Percentiles rank a stretch among this genome's conserved stretches.
phyloP scores from a whole-genome alignment of 495 filamentous ascomycete genomes.

The Hapsidospora chrysogenum region DNA sequence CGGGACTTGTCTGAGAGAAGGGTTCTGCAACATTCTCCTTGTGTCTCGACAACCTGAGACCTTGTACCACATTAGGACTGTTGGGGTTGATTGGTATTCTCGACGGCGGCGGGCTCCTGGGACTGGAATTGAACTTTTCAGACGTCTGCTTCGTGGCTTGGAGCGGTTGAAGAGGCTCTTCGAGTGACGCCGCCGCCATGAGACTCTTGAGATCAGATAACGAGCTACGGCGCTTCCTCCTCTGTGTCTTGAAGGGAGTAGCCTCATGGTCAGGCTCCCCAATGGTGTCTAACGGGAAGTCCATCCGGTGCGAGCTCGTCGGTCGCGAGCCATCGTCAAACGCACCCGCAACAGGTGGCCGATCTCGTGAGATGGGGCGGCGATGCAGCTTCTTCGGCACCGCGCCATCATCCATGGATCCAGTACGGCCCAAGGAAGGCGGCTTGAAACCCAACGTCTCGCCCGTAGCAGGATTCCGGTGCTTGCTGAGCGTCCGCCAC shows the following conservation, averaged over 20 bases:
- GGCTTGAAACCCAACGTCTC: constrained; percentile 28
- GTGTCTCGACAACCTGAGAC: constrained; percentile 18
- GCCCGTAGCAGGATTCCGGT: constrained; percentile 34
- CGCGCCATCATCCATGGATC: constrained; percentile 36
- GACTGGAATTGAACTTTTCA: constrained; percentile 36
- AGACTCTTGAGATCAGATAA: constrained; percentile 67
- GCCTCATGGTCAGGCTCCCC: constrained; percentile 29
- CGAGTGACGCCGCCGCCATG: constrained; percentile 30
- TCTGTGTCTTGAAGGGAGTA: constrained; percentile 22
- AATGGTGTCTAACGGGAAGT: constrained; percentile 24
- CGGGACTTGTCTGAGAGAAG: not conserved
- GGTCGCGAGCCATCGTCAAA: constrained; percentile 31
- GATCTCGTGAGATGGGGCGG: constrained; percentile 51
- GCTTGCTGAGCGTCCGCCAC: constrained; percentile 82
- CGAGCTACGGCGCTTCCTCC: constrained; percentile 81
- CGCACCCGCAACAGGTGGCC: constrained; percentile 42
- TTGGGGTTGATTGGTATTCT: constrained; percentile 26
- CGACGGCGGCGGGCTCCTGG: constrained; percentile 19
- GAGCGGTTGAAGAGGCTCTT: constrained; percentile 20
- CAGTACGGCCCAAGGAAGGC: constrained; percentile 43
- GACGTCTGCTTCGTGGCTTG: constrained; percentile 37
- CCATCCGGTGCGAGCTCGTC: constrained; percentile 13
- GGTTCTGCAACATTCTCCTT: constrained; percentile 25
- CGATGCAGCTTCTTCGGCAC: constrained; percentile 25
- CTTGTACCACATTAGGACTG: constrained; percentile 9